phyloP scores from a whole-genome alignment of 805 yeast genomes.

The Wickerhamiella alocasiicola region DNA sequence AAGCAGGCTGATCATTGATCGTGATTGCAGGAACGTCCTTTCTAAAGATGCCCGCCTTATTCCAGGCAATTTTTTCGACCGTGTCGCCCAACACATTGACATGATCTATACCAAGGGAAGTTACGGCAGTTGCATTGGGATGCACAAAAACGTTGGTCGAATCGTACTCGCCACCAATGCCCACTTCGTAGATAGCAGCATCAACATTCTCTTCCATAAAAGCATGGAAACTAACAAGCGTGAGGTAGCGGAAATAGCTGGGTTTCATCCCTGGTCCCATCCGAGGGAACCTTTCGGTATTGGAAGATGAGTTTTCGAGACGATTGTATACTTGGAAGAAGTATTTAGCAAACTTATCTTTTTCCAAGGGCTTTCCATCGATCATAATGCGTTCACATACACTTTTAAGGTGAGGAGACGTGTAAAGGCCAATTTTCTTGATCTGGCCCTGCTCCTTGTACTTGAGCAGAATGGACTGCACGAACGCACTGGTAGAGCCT shows the following conservation, averaged over 20 bases:
- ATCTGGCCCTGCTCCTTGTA: constrained; percentile 35
- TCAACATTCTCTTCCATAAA: constrained; percentile 82
- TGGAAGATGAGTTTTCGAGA: constrained; percentile 46
- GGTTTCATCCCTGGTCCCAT: constrained; percentile 70
- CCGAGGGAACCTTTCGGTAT: constrained; percentile 50
- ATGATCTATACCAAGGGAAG: constrained; percentile 87
- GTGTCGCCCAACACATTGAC: constrained; percentile 77
- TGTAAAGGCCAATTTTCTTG: constrained; percentile 74
- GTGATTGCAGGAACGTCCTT: constrained; percentile 51
- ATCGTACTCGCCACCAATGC: constrained; percentile 96
- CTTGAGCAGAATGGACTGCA: constrained; percentile 64
- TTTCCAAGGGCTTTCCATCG: constrained; percentile 74
- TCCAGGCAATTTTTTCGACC: constrained; percentile 85
- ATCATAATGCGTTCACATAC: constrained; percentile 87
- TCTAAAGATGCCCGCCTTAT: constrained; percentile 89
- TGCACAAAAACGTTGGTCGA: constrained; percentile 77
- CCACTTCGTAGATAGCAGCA: constrained; percentile 92
- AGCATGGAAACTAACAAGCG: constrained; percentile 81
- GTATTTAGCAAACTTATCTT: constrained; percentile 68
- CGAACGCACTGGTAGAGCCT: constrained; percentile 95
- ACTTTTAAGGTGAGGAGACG: constrained; percentile 89
- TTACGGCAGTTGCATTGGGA: constrained; percentile 78
- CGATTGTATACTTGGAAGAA: constrained; percentile 92
- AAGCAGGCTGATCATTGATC: constrained; percentile 42
- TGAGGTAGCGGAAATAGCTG: constrained; percentile 82